Evolutionary conservation across 177 flowering plant species (phyloP).

Genomic region (Vitis hybrid): DNA sequence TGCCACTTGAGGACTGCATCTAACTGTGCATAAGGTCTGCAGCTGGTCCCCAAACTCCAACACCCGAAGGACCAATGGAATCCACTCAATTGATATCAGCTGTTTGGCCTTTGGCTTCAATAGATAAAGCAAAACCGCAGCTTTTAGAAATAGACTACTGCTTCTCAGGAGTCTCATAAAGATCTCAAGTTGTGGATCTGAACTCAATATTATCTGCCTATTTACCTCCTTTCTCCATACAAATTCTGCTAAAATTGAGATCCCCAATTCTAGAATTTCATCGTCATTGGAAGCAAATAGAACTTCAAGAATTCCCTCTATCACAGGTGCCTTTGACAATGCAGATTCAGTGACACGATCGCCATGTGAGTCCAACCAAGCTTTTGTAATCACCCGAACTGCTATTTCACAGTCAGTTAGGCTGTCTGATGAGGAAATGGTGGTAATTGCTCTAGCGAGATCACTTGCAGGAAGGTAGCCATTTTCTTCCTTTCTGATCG

Average conservation of each 20-base stretch:
- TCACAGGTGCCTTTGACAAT: conserved; percentile 44
- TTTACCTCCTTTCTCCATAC: conserved; percentile 36
- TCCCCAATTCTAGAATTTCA: conserved; percentile 54
- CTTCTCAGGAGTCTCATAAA: conserved; percentile 50
- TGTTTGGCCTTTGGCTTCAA: conserved; percentile 67
- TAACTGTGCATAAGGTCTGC: conserved; percentile 56
- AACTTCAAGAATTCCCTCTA: conserved; percentile 67
- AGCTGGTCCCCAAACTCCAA: conserved; percentile 59
- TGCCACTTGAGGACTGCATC: conserved; percentile 50
- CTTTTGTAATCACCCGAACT: conserved; percentile 43
- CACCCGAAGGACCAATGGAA: conserved; percentile 59
- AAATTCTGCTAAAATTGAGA: conserved; percentile 64
- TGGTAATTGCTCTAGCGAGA: conserved; percentile 36
- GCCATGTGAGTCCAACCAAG: conserved; percentile 61
- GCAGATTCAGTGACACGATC: conserved; percentile 34
- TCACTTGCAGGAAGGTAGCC: conserved; percentile 20
- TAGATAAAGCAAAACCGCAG: conserved; percentile 56
- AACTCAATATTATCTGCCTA: conserved; percentile 40
- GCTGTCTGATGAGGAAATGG: conserved; percentile 55
- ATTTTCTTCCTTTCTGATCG: conserved; percentile 13
- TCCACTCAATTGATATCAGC: conserved; percentile 63
- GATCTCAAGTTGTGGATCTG: conserved; percentile 69
- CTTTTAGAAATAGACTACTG: conserved; percentile 54
- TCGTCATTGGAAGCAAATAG: conserved; percentile 53
- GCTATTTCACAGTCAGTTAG: conserved; percentile 60